Percentiles rank a stretch among this genome's conserved stretches.
These are phyloP conservation scores for Cyberlindnera saturnus DNA, from an alignment of 805 yeast species.

Conservation along the genomic window DNA sequence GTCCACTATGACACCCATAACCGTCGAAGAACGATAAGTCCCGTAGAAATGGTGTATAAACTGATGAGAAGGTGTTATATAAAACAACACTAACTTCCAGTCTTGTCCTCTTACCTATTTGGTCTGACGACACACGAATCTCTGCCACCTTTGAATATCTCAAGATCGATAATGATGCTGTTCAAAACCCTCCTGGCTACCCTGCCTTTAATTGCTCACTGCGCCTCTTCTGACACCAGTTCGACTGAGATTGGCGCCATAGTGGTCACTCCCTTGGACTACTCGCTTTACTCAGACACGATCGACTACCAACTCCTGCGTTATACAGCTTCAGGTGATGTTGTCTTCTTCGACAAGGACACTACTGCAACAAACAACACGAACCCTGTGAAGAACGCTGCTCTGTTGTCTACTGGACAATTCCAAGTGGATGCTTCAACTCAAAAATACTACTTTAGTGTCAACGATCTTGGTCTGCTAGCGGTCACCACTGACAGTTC, in stretches of 20 bases:
- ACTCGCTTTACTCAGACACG: constrained; percentile 9
- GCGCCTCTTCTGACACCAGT: not conserved
- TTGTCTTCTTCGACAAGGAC: constrained; percentile 12
- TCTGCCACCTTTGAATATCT: too few species aligned
- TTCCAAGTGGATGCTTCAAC: constrained; percentile 4
- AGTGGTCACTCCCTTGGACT: constrained; percentile 16
- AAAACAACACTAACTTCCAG: too few species aligned
- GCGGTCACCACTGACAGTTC: constrained; percentile 3
- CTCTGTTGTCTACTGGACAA: constrained; percentile 9
- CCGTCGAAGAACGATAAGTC: too few species aligned
- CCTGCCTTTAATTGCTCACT: not conserved
- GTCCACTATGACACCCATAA: too few species aligned
- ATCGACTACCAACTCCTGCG: constrained; percentile 16
- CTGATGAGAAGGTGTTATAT: too few species aligned
- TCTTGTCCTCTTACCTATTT: too few species aligned
- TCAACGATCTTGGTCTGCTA: constrained; percentile 13
- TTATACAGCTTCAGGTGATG: constrained; percentile 9
- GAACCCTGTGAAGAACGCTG: constrained; percentile 7
- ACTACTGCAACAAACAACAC: constrained; percentile 4
- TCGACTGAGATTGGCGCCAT: constrained; percentile 13
- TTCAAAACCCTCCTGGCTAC: not conserved
- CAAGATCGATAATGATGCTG: too few species aligned
- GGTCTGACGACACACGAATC: too few species aligned
- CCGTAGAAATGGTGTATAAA: too few species aligned
- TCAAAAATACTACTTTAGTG: constrained; percentile 4